Conservation (phyloP, 116 monocot species). For the Posidonia oceanica region DNA sequence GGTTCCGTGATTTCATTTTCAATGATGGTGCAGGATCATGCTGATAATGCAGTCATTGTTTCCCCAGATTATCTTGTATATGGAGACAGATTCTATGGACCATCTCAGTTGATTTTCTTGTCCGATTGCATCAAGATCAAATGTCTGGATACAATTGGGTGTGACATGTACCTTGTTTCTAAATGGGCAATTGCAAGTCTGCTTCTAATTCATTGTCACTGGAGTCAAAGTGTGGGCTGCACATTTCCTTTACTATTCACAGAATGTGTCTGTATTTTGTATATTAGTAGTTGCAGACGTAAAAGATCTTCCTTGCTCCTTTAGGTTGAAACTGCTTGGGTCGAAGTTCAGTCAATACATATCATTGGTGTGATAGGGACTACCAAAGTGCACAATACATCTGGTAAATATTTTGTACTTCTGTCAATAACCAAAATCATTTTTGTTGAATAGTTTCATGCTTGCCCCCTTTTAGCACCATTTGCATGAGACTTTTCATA, state of each 20-base stretch:
- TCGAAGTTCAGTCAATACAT: conserved; percentile 9
- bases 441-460: no score
- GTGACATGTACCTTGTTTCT: conserved; percentile 14
- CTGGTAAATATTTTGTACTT: background rate
- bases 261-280: background rate
- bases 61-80: conserved; percentile 30
- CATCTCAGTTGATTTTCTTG: conserved; percentile 29
- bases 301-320: background rate
- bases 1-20: background rate
- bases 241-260: background rate
- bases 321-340: conserved; percentile 16
- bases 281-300: background rate
- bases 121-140: conserved; percentile 31
- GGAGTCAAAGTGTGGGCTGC: conserved; percentile 32
- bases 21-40: conserved; percentile 18
- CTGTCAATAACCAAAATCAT: no score
- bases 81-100: conserved; percentile 13
- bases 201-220: conserved; percentile 22
- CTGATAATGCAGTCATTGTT: conserved; percentile 18
- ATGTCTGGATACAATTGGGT: conserved; percentile 9
- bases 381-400: background rate
- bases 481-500: no score
- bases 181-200: conserved; percentile 32
- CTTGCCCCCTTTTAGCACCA: no score
- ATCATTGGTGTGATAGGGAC: background rate